Percentiles rank a stretch among this genome's conserved stretches.
Conservation (phyloP, 2,329 filamentous ascomycete species). For the Emmonsia crescens region DNA sequence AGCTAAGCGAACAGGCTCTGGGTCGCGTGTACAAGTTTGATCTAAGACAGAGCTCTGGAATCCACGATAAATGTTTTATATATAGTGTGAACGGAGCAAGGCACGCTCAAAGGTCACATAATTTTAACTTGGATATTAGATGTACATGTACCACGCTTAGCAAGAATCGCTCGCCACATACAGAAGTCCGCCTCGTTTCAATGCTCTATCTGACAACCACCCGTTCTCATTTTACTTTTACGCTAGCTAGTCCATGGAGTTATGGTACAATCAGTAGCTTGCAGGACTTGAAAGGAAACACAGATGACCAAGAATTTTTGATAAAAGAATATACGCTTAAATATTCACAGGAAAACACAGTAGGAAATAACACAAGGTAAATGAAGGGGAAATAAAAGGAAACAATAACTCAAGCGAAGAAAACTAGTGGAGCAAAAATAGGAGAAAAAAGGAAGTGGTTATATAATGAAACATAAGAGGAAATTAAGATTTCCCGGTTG, state of each 20-base stretch:
- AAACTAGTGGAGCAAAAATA: not conserved
- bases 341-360: not conserved
- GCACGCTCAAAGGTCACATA: not conserved
- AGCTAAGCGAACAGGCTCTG: not conserved
- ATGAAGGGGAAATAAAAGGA: not conserved
- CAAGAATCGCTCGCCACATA: not conserved
- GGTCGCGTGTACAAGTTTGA: not conserved
- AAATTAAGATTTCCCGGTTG: not conserved
- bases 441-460: not conserved
- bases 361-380: not conserved
- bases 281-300: not conserved
- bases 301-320: constrained; percentile 4
- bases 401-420: not conserved
- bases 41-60: not conserved
- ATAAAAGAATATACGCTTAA: constrained; percentile 1
- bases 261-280: constrained; percentile 1
- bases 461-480: constrained; percentile 1
- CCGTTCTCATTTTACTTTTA: not conserved
- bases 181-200: not conserved
- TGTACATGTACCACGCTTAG: not conserved
- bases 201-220: not conserved
- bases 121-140: not conserved
- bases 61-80: not conserved
- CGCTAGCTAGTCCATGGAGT: not conserved
- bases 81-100: not conserved